Base-by-base conservation (phyloP, 345 rosid species). In the Lepidium sativum region DNA sequence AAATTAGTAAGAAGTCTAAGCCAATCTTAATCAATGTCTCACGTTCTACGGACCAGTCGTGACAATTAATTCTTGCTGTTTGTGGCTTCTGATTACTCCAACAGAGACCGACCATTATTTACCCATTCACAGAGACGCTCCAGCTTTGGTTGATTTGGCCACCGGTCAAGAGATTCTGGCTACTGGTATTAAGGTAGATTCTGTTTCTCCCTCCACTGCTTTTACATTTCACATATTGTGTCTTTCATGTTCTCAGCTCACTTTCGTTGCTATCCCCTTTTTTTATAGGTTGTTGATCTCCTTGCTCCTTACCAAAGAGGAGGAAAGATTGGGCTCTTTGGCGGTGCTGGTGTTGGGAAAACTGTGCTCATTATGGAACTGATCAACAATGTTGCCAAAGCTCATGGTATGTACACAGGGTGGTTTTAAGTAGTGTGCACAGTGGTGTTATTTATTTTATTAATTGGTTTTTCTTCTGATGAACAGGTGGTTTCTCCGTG, bases 261-360 rank as follows among this genome's bases (percentile, higher is more conserved):
- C n/a, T n/a, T n/a, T n/a, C n/a, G 13, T 5, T 48, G 13, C n/a
- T n/a, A 2, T 52, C 2, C 18, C n/a, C 14, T 50, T 74, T 44
- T 3, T 3, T 31, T 16, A 1, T 54, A 89, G 98, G 97, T 94
- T 73, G 99, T 94, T 18, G 99, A 94, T 77, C 89, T 94, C 37
- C 99, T 94, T 76, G 97, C 99, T 21, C 99, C 97, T 21, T 94
- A 94, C 83, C 97, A 90, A 80, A 84, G 91, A 66, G 99, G 99
- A 73, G 99, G 99, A 63, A 94, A 94, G 82, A 94, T 94, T 75
- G 99, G 99, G 31, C 91, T 94, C 25, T 94, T 90, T 60, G 99
- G 99, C 32, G 97, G 99, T 77, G 99, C 99, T 63, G 99, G 99
- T 78, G 99, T 94, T 0, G 97, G 99, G 1, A 94, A 94, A 75